Base-by-base conservation (phyloP, 176 grass and related monocot genomes). In the Pharus latifolius region DNA sequence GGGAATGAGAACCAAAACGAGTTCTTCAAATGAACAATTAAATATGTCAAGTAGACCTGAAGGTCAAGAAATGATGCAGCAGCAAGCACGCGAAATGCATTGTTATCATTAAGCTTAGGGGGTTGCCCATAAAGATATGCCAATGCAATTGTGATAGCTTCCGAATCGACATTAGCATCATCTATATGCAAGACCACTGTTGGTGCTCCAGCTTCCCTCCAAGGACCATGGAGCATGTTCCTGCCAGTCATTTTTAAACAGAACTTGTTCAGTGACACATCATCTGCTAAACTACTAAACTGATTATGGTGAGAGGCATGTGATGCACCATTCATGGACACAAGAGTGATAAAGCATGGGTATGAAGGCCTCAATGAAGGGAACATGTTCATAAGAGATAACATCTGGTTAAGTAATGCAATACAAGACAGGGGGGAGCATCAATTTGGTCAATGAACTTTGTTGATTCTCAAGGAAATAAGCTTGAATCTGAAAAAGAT, bases 221-320 rank as follows among this genome's bases (percentile, higher is more conserved):
- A 99, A 56, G 95, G 95, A 70, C 95, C 95, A 22, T 99, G 87
- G 19, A 99, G 84, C 95, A 99, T 99, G 72, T 99, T 99, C 84
- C 95, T 98, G 65, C 16, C 65, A 65, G 60, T 63, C 67, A 65
- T 29, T 81, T 78, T 56, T 3, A 75, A 45, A 50, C 12, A 69
- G 19, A 62, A 40, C 7, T 50, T 31, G 57, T 44, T 78, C 60
- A 50, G 65, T 30, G n/a, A n/a, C n/a, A n/a, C n/a, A n/a, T n/a
- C n/a, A n/a, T n/a, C n/a, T n/a, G n/a, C n/a, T n/a, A 3, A 1
- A 69, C 29, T 35, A 25, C 7, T 67, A 55, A 43, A 65, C 44
- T 3, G 33, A 69, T 61, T 49, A 10, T 42, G 46, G 24, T 76
- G 46, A 17, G 9, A 54, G 64, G 14, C 2, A 53, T 3, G 24